Percentiles rank a stretch among this genome's conserved stretches.
Evolutionary conservation across 805 yeast species (phyloP).

Genomic region (Candida incommunis): DNA sequence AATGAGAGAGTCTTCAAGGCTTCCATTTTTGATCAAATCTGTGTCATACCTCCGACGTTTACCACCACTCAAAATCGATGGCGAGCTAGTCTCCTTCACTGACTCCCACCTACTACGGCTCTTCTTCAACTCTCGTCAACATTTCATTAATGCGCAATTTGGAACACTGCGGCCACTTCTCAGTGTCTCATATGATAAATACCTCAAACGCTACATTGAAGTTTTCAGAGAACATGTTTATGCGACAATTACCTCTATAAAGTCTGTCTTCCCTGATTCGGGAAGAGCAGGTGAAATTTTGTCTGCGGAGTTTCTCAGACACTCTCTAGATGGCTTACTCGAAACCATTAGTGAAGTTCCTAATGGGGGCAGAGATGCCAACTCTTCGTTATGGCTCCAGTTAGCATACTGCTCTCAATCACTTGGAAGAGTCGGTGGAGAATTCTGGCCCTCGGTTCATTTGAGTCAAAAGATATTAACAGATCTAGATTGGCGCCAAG

Average conservation of each 20-base stretch:
- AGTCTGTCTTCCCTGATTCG: constrained; percentile 40
- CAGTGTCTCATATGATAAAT: constrained; percentile 40
- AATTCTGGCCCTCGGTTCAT: constrained; percentile 36
- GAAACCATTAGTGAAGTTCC: constrained; percentile 14
- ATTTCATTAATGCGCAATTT: constrained; percentile 50
- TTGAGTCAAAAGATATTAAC: constrained; percentile 8
- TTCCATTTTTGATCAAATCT: constrained; percentile 65
- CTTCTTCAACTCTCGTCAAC: constrained; percentile 52
- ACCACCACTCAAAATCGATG: constrained; percentile 16
- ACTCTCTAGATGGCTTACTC: constrained; percentile 14
- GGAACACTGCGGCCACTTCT: constrained; percentile 42
- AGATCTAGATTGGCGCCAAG: constrained; percentile 29
- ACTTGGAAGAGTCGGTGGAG: constrained; percentile 53
- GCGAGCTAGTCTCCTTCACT: constrained; percentile 11
- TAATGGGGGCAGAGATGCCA: constrained; percentile 14
- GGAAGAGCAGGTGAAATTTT: constrained; percentile 11
- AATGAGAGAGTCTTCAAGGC: constrained; percentile 62
- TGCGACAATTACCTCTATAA: constrained; percentile 53
- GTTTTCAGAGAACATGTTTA: constrained; percentile 72
- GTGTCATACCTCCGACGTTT: constrained; percentile 62
- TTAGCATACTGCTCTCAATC: constrained; percentile 82
- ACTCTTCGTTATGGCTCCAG: constrained; percentile 64
- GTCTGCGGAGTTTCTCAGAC: constrained; percentile 17
- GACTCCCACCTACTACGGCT: constrained; percentile 33
- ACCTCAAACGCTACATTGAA: constrained; percentile 68